Evolutionary conservation across 1,284 basidiomycete genomes (phyloP), one percentile per base, ranked within the genome.

Genomic region (Sparassis latifolia): DNA sequence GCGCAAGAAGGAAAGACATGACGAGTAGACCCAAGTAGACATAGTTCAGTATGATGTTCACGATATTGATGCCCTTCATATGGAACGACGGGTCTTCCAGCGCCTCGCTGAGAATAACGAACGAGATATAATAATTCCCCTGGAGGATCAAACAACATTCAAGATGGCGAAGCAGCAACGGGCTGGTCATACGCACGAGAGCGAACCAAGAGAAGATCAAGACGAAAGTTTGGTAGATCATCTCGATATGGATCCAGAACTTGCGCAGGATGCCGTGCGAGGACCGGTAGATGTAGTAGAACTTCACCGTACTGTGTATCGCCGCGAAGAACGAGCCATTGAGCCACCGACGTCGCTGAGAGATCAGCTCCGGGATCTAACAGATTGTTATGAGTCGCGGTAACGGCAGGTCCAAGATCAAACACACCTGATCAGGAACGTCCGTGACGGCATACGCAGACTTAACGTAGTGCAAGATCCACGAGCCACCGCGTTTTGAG

Each of bases 301-400:
- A 97, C 66, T 97, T 91, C 54, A 94, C 76, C 2, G 86, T 88
- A 51, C 86, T 86, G 70, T 97, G 92, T 39, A 95, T 82, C 0
- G 91, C 92, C 2, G 95, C 96, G 64, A 96, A 96, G 79, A 98
- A 97, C 4, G 92, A 95, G 4, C 96, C 96, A 64, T 98, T 99
- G 39, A 98, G 78, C 96, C 96, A 97, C 48, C 94, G 84, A 49
- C 94, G 80, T 50, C 94, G 85, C 65, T 97, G 94, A 0, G 90
- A 92, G 59, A 97, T 93, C 50, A 97, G 71, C 65, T 96, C 93
- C 0, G 92, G 88, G 3, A 93, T 82, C 76, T 84, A 50, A 32
- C 38, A 42, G 41, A 30, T 6, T 51, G 10, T 39, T 27, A 27
- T 12, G 10, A 20, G 38, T 7, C 35, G 12, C 35, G 35, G 6